Percentiles rank a stretch among this genome's conserved stretches.
Evolutionary conservation across 371 early-diverging fungal genomes (phyloP).

Genomic region (Nematocida ausubeli): DNA sequence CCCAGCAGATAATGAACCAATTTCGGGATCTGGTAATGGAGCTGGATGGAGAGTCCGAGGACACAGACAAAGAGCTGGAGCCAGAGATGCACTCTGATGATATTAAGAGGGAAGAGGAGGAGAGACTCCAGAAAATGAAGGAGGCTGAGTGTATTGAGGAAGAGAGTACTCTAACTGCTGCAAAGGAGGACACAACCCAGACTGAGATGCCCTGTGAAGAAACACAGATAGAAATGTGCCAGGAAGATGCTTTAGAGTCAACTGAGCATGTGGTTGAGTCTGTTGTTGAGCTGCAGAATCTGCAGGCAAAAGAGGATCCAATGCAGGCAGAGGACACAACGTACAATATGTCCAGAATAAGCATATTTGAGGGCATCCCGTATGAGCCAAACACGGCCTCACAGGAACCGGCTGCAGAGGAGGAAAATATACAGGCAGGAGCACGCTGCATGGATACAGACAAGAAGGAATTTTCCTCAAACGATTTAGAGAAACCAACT

Average conservation of each 20-base stretch:
- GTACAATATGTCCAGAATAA: not conserved
- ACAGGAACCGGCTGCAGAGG: not conserved
- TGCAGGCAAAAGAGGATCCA: not conserved
- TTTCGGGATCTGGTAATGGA: not conserved
- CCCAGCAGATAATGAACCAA: not conserved
- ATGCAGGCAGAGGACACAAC: not conserved
- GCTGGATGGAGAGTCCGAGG: not conserved
- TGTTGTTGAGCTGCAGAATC: not conserved
- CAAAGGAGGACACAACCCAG: no score
- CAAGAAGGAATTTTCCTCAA: no score
- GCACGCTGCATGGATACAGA: no score
- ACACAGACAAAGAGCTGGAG: conserved; percentile 1
- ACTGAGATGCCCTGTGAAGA: no score
- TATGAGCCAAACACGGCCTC: not conserved
- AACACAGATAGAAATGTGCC: no score
- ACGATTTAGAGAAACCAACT: no score
- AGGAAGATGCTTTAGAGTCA: not conserved
- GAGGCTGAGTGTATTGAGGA: no score
- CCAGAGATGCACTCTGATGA: conserved; percentile 5
- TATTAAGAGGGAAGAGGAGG: not conserved
- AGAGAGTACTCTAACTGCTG: no score
- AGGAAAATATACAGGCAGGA: no score
- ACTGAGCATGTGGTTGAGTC: not conserved
- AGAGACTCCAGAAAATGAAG: not conserved
- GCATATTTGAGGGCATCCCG: conserved; percentile 28